Base-by-base conservation (phyloP, 2,329 filamentous ascomycete species). In the Gnomoniopsis smithogilvyi region DNA sequence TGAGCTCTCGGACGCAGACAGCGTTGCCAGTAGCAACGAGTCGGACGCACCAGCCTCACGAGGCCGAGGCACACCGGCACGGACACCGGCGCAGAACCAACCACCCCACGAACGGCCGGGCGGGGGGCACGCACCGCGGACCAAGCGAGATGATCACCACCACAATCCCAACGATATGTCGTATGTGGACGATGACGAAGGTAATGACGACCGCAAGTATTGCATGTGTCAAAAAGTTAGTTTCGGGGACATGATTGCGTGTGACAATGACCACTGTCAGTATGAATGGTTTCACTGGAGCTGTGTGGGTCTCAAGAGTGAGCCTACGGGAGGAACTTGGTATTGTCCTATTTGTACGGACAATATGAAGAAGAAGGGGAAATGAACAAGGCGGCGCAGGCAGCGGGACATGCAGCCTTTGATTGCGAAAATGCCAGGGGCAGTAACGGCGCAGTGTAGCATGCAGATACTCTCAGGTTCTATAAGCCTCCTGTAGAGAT, bases 211-310 rank as follows among this genome's bases (percentile, higher is more conserved):
- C 73, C 88, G 89, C 69, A 90, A 91, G 72, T 95, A 95, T 74
- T 95, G 91, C 74, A 80, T 88, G 33, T 95, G 91, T 72, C 88
- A 93, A 71, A 89, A 89, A 67, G 88, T 93, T 64, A 92, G 89
- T 72, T 92, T 90, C 69, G 91, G 91, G 62, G 89, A 94, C 69
- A 95, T 95, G 91, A 90, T 95, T 63, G 91, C 90, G 33, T 95
- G 91, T 76, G 91, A 95, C 76, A 94, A 94, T 72, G 86, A 89
- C 59, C 82, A 87, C 64, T 95, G 91, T 73, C 86, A 87, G 50
- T 90, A 85, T 68, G 90, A 95, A 75, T 95, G 91, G 91, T 95
- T 95, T 72, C 91, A 95, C 74, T 95, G 90, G 89, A 86, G 79
- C 47, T 89, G 86, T 66, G 86, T 89, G 52, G 84, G 85, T 21